Evolutionary conservation across 345 rosid genomes (phyloP), one percentile per base, ranked within the genome.

Genomic region (Eucalyptus erythrocorys): DNA sequence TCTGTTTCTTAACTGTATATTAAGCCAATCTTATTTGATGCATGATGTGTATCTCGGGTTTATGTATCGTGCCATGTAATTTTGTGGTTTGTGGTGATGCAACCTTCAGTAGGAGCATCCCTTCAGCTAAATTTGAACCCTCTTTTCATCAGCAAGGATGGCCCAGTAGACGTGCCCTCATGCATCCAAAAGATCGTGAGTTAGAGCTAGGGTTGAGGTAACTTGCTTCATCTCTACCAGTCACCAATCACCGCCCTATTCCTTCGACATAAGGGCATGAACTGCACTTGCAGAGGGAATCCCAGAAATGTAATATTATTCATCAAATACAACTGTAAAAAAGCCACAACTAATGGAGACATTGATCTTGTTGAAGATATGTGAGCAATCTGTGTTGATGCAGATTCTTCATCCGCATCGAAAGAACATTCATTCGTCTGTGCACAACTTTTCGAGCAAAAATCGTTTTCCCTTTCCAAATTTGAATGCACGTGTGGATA

Each of bases 1-100:
- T 9, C 24, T 0, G 42, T 68, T 8, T 68, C 42, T 4, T 16
- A 1, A 68, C 43, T 2, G 24, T 2, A 1, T 17, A 16, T 32
- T 68, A 32, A 68, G 80, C 80, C 80, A 68, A 34, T 32, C 80
- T 68, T 0, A 8, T 68, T 68, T 15, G 79, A 66, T 4, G 79
- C 4, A 32, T 8, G 42, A 9, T 14, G 34, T 64, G 79, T 66
- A 3, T 66, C 42, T 66, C 22, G 3, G 79, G 42, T 66, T 66
- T 66, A 66, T 14, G 22, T 16, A 32, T 8, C 32, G 11, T 32
- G 42, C 42, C 71, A 66, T 16, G 79, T 32, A 15, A 66, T 32
- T 32, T 66, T 66, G 79, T 66, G 79, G 79, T 3, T 66, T 66
- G 79, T 66, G 79, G 79, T 66, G 42, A 64, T 16, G 79, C 79